Evolutionary conservation across 192 early-diverging fungal genomes (phyloP), one percentile per base, ranked within the genome.

Genomic region (Coemansia aciculifera): DNA sequence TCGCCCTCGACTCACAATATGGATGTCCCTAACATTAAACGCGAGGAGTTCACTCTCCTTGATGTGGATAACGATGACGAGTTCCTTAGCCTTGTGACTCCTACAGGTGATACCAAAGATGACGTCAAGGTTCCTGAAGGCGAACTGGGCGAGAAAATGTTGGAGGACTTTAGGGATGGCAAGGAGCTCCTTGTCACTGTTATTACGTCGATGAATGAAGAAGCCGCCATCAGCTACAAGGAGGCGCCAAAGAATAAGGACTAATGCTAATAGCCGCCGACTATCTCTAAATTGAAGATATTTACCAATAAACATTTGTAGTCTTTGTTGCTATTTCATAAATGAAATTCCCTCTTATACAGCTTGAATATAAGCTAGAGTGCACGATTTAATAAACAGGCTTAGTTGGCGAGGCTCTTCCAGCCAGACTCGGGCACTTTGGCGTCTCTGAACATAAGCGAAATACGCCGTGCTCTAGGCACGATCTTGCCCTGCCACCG

Each of bases 1-100:
- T 99, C 96, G 74, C 98, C 98, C 72, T 99, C 98, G 81, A 99
- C 98, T 83, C 98, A 99, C 91, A 99, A 99, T 90, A 96, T 99
- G 94, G 94, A 98, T 75, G 98, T 99, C 43, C 98, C 98, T 78
- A 89, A 95, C 83, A 91, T 99, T 73, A 76, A 56, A 73, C 93
- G 95, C 86, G 85, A 56, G 62, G 96, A 98, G 77, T 98, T 87
- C 86, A 63, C 71, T 6, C 88, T 99, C 68, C 64, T 97, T 71
- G 89, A 95, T 85, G 85, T 97, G 68, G 93, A 93, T 66, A 94
- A 96, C 60, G 96, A 89, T 73, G 34, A 5, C 5, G 34, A 36
- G 34, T 70, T 70, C 60, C 56, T 72, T 36, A 61, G 9, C 34
- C 88, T 98, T 73, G 92, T 98, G 94, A 77, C 74, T 39, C 77